These are phyloP conservation scores for Apiotrichum akiyoshidainum DNA, from an alignment of 1,284 basidiomycete species.

Conservation along the genomic window DNA sequence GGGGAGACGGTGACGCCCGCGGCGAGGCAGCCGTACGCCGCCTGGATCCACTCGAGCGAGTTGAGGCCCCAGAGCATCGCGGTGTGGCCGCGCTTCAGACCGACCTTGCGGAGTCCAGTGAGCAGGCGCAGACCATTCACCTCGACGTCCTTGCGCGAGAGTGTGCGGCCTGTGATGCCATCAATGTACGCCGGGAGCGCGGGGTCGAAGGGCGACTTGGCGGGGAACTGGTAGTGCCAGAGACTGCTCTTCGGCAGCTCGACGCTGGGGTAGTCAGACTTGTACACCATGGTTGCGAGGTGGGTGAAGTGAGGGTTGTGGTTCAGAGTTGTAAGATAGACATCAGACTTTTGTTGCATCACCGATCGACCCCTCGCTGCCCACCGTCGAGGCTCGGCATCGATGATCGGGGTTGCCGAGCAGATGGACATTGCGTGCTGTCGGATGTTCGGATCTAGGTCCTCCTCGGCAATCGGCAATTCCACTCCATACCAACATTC, in stretches of 20 bases:
- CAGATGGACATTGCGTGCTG: too few relatives aligned
- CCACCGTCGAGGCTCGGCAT: too few relatives aligned
- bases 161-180: conserved; percentile 57
- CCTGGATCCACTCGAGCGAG: conserved; percentile 57
- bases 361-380: too few relatives aligned
- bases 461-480: too few relatives aligned
- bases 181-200: conserved; percentile 63
- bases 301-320: too few relatives aligned
- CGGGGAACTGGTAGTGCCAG: conserved; percentile 9
- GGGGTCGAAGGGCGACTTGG: conserved; percentile 10
- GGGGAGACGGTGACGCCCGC: conserved; percentile 34
- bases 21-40: conserved; percentile 57
- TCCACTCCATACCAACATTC: too few relatives aligned
- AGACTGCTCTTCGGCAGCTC: conserved; percentile 27
- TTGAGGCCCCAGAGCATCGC: conserved; percentile 54
- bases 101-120: conserved; percentile 53
- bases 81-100: conserved; percentile 35
- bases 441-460: too few relatives aligned
- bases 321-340: too few relatives aligned
- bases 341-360: too few relatives aligned
- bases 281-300: conserved; percentile 15
- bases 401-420: too few relatives aligned
- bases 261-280: conserved; percentile 24
- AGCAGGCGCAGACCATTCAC: conserved; percentile 59
- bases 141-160: conserved; percentile 60